Percentiles rank a stretch among this genome's conserved stretches.
These are phyloP conservation scores for Pisolithus albus DNA, from an alignment of 768 basidiomycete species.

Conservation along the genomic window DNA sequence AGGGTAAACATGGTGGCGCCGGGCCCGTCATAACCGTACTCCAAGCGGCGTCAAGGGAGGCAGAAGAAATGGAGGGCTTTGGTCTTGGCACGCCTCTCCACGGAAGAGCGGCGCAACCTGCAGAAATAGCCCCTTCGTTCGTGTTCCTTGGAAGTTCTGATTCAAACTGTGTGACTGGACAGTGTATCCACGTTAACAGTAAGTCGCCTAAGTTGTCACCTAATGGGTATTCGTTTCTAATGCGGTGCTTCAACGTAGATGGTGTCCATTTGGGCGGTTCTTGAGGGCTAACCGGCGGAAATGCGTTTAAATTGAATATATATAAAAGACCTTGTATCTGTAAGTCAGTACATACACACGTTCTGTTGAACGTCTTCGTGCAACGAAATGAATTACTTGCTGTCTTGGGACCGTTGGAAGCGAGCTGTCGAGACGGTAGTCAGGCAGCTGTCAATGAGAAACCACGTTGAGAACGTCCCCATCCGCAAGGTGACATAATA, in stretches of 20 bases:
- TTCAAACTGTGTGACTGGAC: slow-evolving; percentile 35
- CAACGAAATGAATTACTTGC: not conserved
- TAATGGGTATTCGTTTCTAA: not conserved
- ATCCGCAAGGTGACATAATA: not conserved
- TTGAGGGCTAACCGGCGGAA: not conserved
- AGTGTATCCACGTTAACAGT: slow-evolving; percentile 31
- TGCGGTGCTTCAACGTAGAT: slow-evolving; percentile 1
- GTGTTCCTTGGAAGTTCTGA: slow-evolving; percentile 47
- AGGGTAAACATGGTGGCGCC: slow-evolving; percentile 48
- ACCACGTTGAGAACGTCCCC: not conserved
- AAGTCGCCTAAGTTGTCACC: not conserved
- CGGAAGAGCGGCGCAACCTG: slow-evolving; percentile 45
- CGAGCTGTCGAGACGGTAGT: not conserved
- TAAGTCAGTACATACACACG: not conserved
- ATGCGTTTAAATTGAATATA: not conserved
- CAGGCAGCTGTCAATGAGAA: not conserved
- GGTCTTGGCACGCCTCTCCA: slow-evolving; percentile 43
- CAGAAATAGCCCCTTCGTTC: slow-evolving; percentile 46
- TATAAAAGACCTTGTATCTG: not conserved
- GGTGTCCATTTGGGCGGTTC: slow-evolving; percentile 8
- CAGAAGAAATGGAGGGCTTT: slow-evolving; percentile 51
- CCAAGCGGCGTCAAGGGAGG: slow-evolving; percentile 47
- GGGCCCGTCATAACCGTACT: slow-evolving; percentile 52
- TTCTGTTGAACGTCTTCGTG: not conserved
- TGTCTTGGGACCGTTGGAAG: not conserved